Conservation (phyloP, 495 filamentous ascomycete species). For the Terfezia boudieri region DNA sequence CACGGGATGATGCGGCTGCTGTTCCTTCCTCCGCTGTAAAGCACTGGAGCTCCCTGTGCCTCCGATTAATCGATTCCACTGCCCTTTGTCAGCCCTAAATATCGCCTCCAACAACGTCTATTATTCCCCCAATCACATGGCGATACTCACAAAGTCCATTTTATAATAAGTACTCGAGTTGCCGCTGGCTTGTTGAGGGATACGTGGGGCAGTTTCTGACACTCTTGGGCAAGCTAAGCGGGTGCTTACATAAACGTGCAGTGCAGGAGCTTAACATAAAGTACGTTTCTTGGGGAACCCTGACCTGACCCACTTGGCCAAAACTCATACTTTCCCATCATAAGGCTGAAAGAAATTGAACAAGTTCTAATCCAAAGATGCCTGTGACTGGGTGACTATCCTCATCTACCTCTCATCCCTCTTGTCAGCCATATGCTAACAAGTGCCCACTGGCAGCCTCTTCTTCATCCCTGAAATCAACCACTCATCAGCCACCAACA, state of each 20-base stretch:
- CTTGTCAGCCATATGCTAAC: constrained; percentile 19
- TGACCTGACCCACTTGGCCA: no score
- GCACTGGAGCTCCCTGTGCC: constrained; percentile 37
- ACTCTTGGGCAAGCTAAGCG: background rate
- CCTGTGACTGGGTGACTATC: background rate
- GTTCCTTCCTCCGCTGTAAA: constrained; percentile 25
- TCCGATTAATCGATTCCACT: constrained; percentile 84
- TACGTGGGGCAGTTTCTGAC: background rate
- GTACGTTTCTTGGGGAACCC: background rate
- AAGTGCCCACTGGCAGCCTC: constrained; percentile 34
- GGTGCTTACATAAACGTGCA: background rate
- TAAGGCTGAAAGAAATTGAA: no score
- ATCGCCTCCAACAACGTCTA: background rate
- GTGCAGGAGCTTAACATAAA: no score
- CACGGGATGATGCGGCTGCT: constrained; percentile 38
- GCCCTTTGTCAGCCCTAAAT: background rate
- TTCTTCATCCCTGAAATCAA: constrained; percentile 26
- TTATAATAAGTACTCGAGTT: background rate
- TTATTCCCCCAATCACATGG: background rate
- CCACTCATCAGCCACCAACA: background rate
- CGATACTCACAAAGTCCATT: background rate
- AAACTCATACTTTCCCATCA: no score
- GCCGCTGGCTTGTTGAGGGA: background rate
- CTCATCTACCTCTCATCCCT: background rate
- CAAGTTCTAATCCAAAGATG: background rate